Evolutionary conservation across 768 basidiomycete genomes (phyloP), one percentile per base, ranked within the genome.

Genomic region (Dacryopinax primogenitus): DNA sequence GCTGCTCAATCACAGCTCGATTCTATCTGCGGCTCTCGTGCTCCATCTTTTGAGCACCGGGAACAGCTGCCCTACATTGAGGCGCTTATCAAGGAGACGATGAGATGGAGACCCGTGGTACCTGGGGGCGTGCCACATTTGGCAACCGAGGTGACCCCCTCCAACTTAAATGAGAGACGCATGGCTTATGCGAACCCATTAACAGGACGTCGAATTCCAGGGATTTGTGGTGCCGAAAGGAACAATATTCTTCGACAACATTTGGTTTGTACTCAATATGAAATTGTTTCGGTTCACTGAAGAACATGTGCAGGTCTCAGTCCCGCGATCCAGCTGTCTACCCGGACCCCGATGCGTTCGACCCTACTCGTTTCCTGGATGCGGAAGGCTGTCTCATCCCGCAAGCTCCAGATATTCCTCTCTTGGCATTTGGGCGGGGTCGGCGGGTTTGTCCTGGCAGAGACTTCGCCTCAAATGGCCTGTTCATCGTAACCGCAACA

Each of bases 371-470:
- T 18, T 58, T 58, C 30, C 51, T 58, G 26, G 51, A 58, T 30
- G 51, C 51, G 9, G 26, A 23, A 9, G 51, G 51, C 51, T 28
- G 32, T 6, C 26, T 58, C 3, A 12, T 13, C 9, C 45, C 12
- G 12, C 9, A 4, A 7, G 6, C 23, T 18, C 13, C 3, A 21
- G 26, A 58, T 32, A 47, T 51, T 1, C 66, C 62, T 35, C 45
- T 35, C 21, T 35, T 58, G n/a, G 63, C 37, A 30, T 39, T 61
- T 41, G 67, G 62, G 30, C 61, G 33, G 33, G 65, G 51, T n/a
- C 9, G 66, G 18, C 80, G 80, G 37, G 69, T 77, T 47, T 86
- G 84, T 68, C 83, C 83, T 3, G 83, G 84, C 11, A 75, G 79
- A 45, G 75, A 81, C 67, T 78, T 85, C 63, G 83, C 81, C 1